phyloP scores from a whole-genome alignment of 108 stramenopile genomes.

The Nitzschia palea region DNA sequence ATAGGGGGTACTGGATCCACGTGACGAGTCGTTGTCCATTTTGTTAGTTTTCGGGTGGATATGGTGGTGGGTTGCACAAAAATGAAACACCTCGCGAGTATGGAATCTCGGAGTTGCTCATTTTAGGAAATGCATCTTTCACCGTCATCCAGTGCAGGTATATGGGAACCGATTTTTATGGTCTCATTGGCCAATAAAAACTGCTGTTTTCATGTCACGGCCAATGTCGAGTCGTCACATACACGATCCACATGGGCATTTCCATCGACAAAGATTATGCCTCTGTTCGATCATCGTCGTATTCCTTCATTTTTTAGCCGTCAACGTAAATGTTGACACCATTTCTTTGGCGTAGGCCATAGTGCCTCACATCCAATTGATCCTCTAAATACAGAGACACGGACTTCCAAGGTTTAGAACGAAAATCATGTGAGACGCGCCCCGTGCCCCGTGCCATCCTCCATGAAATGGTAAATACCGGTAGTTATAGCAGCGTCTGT shows the following conservation, averaged over 20 bases:
- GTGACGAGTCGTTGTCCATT: neutral
- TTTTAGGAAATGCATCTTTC: too few relatives aligned
- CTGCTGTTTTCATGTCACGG: too few relatives aligned
- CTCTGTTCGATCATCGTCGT: neutral
- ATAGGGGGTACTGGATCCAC: neutral
- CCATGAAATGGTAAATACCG: neutral
- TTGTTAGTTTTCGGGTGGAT: neutral
- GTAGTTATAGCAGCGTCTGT: neutral
- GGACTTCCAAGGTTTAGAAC: neutral
- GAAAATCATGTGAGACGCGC: neutral
- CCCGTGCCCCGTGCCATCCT: neutral
- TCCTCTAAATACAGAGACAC: neutral
- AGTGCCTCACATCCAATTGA: neutral
- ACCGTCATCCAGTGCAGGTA: too few relatives aligned
- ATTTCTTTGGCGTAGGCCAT: too few relatives aligned
- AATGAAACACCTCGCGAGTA: too few relatives aligned
- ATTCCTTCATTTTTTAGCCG: too few relatives aligned
- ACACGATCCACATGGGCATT: neutral
- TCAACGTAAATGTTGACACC: too few relatives aligned
- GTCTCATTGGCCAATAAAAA: too few relatives aligned
- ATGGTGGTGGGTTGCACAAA: too few relatives aligned
- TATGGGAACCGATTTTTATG: too few relatives aligned
- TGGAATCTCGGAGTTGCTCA: neutral
- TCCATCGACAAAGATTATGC: neutral
- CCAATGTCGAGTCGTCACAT: neutral